phyloP scores from a whole-genome alignment of 73 alveolate genomes.

The Symbiodinium natans region DNA sequence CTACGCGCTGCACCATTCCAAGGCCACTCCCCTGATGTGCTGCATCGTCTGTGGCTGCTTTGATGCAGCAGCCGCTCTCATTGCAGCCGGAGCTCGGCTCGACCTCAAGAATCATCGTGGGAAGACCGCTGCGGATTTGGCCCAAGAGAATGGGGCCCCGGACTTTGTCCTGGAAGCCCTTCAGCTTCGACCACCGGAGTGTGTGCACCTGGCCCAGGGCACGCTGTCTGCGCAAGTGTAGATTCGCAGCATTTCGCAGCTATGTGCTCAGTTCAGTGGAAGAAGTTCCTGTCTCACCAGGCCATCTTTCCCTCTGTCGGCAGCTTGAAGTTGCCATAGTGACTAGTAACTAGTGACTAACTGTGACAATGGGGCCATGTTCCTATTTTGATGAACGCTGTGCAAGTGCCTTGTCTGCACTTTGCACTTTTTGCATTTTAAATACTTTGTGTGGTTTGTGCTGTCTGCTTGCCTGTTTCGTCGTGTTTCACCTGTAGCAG shows the following conservation, averaged over 20 bases:
- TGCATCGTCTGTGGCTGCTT: background rate
- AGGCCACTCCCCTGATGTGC: constrained; percentile 49
- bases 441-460: no score
- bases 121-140: constrained; percentile 23
- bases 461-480: no score
- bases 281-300: background rate
- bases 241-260: background rate
- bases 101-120: background rate
- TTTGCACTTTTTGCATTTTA: no score
- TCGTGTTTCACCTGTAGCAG: no score
- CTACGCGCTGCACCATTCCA: constrained; percentile 2
- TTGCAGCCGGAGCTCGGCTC: constrained; percentile 23
- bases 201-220: background rate
- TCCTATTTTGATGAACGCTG: no score
- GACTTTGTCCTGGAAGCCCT: background rate
- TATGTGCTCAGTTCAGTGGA: background rate
- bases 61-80: background rate
- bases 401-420: no score
- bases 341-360: no score
- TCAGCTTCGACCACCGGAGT: background rate
- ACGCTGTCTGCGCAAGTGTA: background rate
- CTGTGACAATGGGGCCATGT: no score
- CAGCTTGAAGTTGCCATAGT: no score
- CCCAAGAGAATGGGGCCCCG: background rate
- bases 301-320: background rate